Base-by-base conservation (phyloP, 2,329 filamentous ascomycete genomes). In the Epichloe aotearoae region DNA sequence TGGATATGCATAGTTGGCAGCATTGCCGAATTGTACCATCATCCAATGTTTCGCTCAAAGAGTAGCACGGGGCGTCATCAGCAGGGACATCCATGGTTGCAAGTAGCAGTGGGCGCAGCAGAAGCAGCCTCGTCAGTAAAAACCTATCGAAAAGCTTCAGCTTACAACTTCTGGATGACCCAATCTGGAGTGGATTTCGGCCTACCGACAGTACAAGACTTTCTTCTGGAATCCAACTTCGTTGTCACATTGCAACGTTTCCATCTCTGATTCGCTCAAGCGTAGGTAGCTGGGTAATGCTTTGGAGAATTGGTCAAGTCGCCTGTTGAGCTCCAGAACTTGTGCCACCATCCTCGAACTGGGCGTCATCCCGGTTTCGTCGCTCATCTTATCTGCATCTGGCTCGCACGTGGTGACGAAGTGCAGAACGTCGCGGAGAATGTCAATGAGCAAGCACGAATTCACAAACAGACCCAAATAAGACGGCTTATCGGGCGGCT, bases 151-250 rank as follows among this genome's bases (percentile, higher is more conserved):
- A 8, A n/a, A 26, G 19, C 37, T 33, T 26, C 7, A 23, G 8
- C 4, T 6, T 23, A 8, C 11, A 26, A 5, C 6, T 23, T 41
- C 33, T 12, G 7, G 12, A 6, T 7, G 23, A 3, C 33, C 14
- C 17, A 14, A 43, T 14, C 40, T 15, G 6, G 20, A 47, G 14
- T 26, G 34, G 10, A 11, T 2, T n/a, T 17, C 14, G 15, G 23
- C 48, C 20, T 42, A 50, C 48, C 48, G 48, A 20, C 48, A 50
- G 44, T 39, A 44, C 34, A 50, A 33, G 6, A 50, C 48, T 30
- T 50, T 44, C 41, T 50, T 50, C 34, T 50, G 48, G 8, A 50
- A 50, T 3, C 40, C 41, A 7, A 19, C 19, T n/a, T 50, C 40
- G 41, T 50, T 50, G 10, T 34, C 19, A 34, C 34, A 50, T 30